Conservation (phyloP, 2,329 filamentous ascomycete genomes). For the Claviceps sp. region DNA sequence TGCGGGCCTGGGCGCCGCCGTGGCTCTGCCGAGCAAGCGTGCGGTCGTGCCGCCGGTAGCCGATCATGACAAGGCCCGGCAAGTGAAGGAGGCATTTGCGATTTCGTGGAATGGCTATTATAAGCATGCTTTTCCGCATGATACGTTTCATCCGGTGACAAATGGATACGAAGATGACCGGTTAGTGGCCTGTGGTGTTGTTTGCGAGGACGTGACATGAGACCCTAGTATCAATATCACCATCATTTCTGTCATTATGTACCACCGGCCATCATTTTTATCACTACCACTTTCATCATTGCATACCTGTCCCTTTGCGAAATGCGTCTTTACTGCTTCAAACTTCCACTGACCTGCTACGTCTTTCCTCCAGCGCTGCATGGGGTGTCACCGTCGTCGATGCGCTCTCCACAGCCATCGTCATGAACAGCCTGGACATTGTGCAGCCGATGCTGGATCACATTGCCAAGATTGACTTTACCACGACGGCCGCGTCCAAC, state of each 20-base stretch:
- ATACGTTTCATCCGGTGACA: slow-evolving; percentile 57
- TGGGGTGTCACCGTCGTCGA: slow-evolving; percentile 81
- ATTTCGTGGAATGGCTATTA: slow-evolving; percentile 62
- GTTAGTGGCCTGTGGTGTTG: slow-evolving; percentile 27
- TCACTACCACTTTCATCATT: background rate
- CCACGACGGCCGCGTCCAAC: slow-evolving; percentile 30
- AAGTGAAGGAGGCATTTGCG: slow-evolving; percentile 55
- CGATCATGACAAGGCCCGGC: slow-evolving; percentile 34
- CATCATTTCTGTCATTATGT: no score
- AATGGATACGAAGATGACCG: slow-evolving; percentile 55
- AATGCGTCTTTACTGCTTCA: no score
- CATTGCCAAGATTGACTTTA: slow-evolving; percentile 59
- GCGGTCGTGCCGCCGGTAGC: slow-evolving; percentile 8
- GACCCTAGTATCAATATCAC: background rate
- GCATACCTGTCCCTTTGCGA: no score
- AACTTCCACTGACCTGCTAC: no score
- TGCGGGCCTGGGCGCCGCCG: background rate
- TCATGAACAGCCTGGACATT: slow-evolving; percentile 58
- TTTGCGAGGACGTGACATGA: background rate
- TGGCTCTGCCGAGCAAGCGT: slow-evolving; percentile 5
- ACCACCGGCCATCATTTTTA: background rate
- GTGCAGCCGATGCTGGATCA: slow-evolving; percentile 59
- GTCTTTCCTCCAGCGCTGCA: slow-evolving; percentile 46
- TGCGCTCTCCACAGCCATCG: slow-evolving; percentile 62
- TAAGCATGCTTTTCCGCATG: slow-evolving; percentile 61